Evolutionary conservation across 2,329 filamentous ascomycete species (phyloP), one percentile per base, ranked within the genome.

Genomic region (Alternaria sp.): DNA sequence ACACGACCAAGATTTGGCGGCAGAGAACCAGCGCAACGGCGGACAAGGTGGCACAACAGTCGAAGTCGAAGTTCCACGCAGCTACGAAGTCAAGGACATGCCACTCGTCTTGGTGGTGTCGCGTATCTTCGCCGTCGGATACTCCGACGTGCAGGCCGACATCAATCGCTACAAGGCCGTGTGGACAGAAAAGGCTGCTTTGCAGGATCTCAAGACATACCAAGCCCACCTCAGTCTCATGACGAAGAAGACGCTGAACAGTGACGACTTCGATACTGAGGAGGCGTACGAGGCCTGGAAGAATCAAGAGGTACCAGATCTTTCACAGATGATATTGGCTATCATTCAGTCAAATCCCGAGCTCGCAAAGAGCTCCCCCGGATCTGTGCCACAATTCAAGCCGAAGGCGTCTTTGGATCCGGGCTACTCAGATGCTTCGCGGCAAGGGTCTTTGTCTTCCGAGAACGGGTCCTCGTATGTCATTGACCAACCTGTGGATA

Each of bases 71-170:
- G 87, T 93, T 3, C 93, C 94, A 11, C 82, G 96, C 59, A 95
- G 89, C 73, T 92, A 97, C 78, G 92, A 97, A 78, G 90, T 98
- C 75, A 97, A 95, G 79, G 95, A 99, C 75, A 99, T 99, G 95
- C 90, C 90, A 38, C 86, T 97, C 80, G 95, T 97, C 28, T 90
- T 95, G 76, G 87, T 90, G 36, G 94, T 99, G 26, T 91, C 91
- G 51, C 89, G 86, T 70, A 91, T 97, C 64, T 99, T 98, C 79
- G 91, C 91, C 44, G 85, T 94, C 60, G 88, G 89, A 43, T 88
- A 91, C 66, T 88, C 89, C 1, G 89, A 95, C 67, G 90, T 94
- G 6, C 95, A 99, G 80, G 86, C 87, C 43, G 94, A 97, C 71
- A 92, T 99, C 74, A 91, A 96, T 78, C 86, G 88, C 49, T 88